Conservation (phyloP, 345 rosid genomes). For the Psidium friedrichsthalianum region DNA sequence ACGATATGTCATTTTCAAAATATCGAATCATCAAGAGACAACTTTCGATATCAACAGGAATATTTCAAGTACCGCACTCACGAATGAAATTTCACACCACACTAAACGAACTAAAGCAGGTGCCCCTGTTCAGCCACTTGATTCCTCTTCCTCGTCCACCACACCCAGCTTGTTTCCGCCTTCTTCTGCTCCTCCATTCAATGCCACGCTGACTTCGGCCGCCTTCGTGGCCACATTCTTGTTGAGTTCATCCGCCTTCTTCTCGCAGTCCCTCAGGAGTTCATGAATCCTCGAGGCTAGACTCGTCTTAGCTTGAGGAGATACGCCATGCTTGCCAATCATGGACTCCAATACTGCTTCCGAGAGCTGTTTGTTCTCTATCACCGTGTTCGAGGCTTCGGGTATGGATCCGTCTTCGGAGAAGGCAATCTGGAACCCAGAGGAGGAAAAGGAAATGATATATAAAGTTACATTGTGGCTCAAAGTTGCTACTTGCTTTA, state of each 20-base stretch:
- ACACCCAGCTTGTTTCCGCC: neutral
- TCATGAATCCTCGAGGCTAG: constrained; percentile 44
- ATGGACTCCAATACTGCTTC: constrained; percentile 66
- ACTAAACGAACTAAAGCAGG: too few species aligned
- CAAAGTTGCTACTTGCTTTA: neutral
- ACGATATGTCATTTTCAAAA: too few species aligned
- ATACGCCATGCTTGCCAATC: constrained; percentile 70
- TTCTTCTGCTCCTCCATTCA: neutral
- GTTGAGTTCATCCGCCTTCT: neutral
- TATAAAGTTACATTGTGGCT: neutral
- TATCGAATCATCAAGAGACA: too few species aligned
- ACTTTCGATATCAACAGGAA: too few species aligned
- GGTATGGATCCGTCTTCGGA: constrained; percentile 51
- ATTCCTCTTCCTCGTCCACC: neutral
- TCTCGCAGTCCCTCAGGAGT: constrained; percentile 12
- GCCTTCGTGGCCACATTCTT: neutral
- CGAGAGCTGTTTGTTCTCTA: constrained; percentile 54
- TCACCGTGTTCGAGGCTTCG: constrained; percentile 26
- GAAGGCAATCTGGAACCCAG: constrained; percentile 44
- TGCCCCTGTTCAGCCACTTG: too few species aligned
- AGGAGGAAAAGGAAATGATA: neutral
- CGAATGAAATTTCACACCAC: too few species aligned
- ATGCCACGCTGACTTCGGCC: neutral
- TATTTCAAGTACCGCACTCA: too few species aligned
- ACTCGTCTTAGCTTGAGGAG: constrained; percentile 43